Evolutionary conservation across 805 yeast species (phyloP), one percentile per base, ranked within the genome.

Genomic region (Candida sithepensis): DNA sequence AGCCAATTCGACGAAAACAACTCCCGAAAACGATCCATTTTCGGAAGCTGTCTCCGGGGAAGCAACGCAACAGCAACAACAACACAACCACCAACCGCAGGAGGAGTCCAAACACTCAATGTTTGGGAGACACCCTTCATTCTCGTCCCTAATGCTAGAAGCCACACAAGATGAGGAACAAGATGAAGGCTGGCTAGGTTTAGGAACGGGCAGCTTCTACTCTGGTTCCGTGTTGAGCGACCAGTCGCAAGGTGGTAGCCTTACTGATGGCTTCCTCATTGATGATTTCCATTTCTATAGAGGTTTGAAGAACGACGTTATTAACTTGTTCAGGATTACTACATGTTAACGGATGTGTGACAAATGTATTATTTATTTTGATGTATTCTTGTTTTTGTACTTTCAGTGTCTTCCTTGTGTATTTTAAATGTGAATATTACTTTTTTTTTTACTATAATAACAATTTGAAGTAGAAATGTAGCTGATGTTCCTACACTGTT

Each of bases 221-320:
- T 14, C 21, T n/a, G 19, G 38, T 34, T 34, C 38, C 3, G 21
- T 34, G 12, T 34, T 34, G 12, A 16, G 16, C 20, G 38, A 34
- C 18, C 19, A 16, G 10, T 34, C 21, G n/a, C 20, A 34, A 12
- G 50, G 43, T 13, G 52, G 51, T 39, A 50, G 50, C 32, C 50
- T 37, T 18, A 39, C 13, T n/a, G 26, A 14, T 14, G 30, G 30
- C 10, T 37, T 42, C 16, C 49, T 56, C 14, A 46, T 57, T 18
- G 63, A 58, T 43, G 63, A 58, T 48, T 58, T 58, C 44, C 61
- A 58, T 46, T 58, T 54, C 38, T 58, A 54, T 36, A 58, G 55
- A 39, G 54, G 57, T 32, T 43, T 58, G 36, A 58, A 58, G 34
- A 47, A 48, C 32, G 63, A 58, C 46, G 61, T 58, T 34, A 42